phyloP scores from a whole-genome alignment of 805 yeast species.

The Candida tallmaniae region DNA sequence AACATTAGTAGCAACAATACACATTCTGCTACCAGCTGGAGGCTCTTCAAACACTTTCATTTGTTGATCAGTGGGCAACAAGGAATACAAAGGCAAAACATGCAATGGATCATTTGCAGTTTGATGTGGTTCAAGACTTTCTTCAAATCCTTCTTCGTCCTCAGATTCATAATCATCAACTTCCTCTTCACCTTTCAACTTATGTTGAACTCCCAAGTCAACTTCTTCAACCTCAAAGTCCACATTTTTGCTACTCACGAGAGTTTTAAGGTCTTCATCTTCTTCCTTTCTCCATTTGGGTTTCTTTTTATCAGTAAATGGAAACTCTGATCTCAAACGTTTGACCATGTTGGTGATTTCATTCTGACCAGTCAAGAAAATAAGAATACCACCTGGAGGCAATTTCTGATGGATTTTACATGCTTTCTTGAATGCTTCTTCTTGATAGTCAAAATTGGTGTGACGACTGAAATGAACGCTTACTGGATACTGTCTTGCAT shows the following conservation, averaged over 20 bases:
- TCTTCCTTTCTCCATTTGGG: constrained; percentile 4
- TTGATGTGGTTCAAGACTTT: constrained; percentile 65
- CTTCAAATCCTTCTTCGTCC: constrained; percentile 68
- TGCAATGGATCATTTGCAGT: constrained; percentile 73
- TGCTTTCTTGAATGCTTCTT: constrained; percentile 80
- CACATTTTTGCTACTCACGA: constrained; percentile 41
- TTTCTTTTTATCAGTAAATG: constrained; percentile 35
- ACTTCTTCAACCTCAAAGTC: constrained; percentile 85
- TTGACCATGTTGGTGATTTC: constrained; percentile 80
- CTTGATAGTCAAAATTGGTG: constrained; percentile 74
- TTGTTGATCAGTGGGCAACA: constrained; percentile 92
- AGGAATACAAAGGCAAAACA: constrained; percentile 87
- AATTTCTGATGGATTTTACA: constrained; percentile 79
- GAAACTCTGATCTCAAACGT: constrained; percentile 63
- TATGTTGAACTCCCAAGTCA: constrained; percentile 54
- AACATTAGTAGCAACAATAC: constrained; percentile 94
- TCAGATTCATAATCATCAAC: constrained; percentile 49
- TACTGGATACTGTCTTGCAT: constrained; percentile 93
- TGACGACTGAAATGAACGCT: constrained; percentile 82
- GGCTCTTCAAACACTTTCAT: constrained; percentile 86
- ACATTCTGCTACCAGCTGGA: constrained; percentile 79
- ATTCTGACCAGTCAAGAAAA: constrained; percentile 91
- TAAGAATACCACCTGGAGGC: constrained; percentile 91
- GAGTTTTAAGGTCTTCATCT: constrained; percentile 23
- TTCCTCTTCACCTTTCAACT: constrained; percentile 37